These are phyloP conservation scores for Ilex paraguariensis DNA, from an alignment of 305 asterid species.

Conservation along the genomic window DNA sequence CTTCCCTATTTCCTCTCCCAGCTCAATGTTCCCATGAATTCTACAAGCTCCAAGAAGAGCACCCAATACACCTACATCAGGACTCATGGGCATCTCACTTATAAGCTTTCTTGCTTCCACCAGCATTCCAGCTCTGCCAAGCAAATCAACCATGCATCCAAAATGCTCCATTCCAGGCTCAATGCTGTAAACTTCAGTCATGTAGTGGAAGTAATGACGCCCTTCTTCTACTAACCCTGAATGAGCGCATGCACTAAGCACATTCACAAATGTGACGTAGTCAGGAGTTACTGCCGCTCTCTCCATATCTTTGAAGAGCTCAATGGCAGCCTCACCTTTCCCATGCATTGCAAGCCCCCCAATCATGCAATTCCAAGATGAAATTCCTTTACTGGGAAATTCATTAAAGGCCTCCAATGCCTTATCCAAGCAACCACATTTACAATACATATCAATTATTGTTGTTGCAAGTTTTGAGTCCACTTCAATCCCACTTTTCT, in stretches of 20 bases:
- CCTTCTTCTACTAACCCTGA: conserved; percentile 65
- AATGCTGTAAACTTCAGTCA: conserved; percentile 38
- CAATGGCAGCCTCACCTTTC: conserved; percentile 47
- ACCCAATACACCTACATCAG: conserved; percentile 56
- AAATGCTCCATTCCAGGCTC: conserved; percentile 59
- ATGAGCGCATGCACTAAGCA: conserved; percentile 66
- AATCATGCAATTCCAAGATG: conserved; percentile 67
- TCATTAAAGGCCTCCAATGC: conserved; percentile 39
- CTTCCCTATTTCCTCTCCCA: conserved; percentile 55
- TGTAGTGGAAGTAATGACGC: conserved; percentile 39
- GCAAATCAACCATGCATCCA: conserved; percentile 64
- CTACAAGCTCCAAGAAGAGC: conserved; percentile 71
- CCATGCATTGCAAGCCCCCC: conserved; percentile 76
- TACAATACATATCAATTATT: conserved; percentile 52
- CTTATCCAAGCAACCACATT: conserved; percentile 54
- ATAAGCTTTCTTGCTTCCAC: conserved; percentile 44
- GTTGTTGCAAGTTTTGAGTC: conserved; percentile 48
- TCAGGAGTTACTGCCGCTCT: conserved; percentile 35
- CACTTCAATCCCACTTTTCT: conserved; percentile 23
- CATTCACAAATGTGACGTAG: conserved; percentile 50
- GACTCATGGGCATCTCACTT: conserved; percentile 46
- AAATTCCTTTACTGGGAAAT: conserved; percentile 36
- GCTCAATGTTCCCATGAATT: conserved; percentile 44
- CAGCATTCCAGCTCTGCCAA: conserved; percentile 58
- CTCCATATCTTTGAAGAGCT: conserved; percentile 54